Conservation (phyloP, 768 basidiomycete species). For the Trametes gibbosa region DNA sequence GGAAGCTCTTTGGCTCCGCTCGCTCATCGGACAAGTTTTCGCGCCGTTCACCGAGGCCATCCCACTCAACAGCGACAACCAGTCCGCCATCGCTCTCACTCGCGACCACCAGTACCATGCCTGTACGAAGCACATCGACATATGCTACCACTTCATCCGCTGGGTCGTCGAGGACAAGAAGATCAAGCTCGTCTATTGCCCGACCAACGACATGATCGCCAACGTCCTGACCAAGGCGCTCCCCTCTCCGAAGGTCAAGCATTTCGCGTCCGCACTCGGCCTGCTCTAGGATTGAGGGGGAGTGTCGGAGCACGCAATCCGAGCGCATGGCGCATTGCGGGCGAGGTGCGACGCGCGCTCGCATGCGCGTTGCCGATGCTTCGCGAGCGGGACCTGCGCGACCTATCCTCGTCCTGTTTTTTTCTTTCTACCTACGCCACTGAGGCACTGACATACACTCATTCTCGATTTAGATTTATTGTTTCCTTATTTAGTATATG, state of each 20-base stretch:
- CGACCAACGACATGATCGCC: background rate
- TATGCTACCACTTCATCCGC: conserved; percentile 24
- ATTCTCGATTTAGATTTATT: too few species aligned
- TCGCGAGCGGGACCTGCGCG: too few species aligned
- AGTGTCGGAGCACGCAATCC: too few species aligned
- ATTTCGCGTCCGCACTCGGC: background rate
- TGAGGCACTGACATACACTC: too few species aligned
- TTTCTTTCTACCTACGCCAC: too few species aligned
- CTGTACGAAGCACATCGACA: conserved; percentile 34
- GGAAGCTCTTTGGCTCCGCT: background rate
- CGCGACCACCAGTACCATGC: conserved; percentile 10
- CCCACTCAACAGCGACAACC: conserved; percentile 4
- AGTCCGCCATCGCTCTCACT: conserved; percentile 29
- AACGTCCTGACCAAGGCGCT: conserved; percentile 1
- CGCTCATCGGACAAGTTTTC: background rate
- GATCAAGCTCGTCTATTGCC: background rate
- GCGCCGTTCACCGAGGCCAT: conserved; percentile 9
- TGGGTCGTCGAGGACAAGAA: conserved; percentile 12
- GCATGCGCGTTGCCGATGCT: too few species aligned
- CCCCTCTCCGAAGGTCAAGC: background rate
- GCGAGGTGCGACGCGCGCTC: too few species aligned
- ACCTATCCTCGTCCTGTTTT: too few species aligned
- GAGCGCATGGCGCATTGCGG: too few species aligned
- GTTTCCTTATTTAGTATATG: too few species aligned
- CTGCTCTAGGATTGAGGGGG: background rate